Evolutionary conservation across 1,284 basidiomycete species (phyloP).

Genomic region (Pseudozyma flocculosa): DNA sequence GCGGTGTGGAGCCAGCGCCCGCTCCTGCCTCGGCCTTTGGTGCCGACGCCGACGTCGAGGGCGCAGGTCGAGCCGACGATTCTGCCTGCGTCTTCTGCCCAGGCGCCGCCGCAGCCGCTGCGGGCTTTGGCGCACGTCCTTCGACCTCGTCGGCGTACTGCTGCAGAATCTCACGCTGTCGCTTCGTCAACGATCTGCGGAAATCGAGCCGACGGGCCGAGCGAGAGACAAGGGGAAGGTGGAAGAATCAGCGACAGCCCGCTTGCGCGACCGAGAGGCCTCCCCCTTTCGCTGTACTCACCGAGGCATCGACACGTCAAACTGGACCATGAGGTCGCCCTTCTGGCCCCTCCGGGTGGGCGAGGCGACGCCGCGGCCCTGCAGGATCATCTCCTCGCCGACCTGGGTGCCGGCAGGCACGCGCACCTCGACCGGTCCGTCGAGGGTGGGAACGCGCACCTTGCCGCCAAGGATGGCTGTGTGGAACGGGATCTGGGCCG

Average conservation of each 20-base stretch:
- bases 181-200: constrained; percentile 72
- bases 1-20: too few relatives aligned
- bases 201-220: too few relatives aligned
- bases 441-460: constrained; percentile 89
- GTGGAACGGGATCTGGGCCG: constrained; percentile 88
- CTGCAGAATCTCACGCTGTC: constrained; percentile 83
- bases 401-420: constrained; percentile 92
- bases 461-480: constrained; percentile 86
- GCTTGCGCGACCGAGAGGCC: too few relatives aligned
- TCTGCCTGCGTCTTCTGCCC: too few relatives aligned
- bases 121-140: constrained; percentile 8
- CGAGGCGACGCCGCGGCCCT: constrained; percentile 78
- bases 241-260: too few relatives aligned
- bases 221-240: background rate
- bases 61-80: too few relatives aligned
- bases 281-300: constrained; percentile 60
- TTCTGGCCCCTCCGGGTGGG: constrained; percentile 62
- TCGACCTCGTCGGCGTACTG: constrained; percentile 78
- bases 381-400: constrained; percentile 93
- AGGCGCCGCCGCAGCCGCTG: constrained; percentile 3
- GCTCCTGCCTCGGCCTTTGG: background rate
- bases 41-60: too few relatives aligned
- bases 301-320: constrained; percentile 86
- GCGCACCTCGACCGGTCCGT: constrained; percentile 92
- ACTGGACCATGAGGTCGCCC: constrained; percentile 89